These are phyloP conservation scores for Rhynchospora tenuis DNA, from an alignment of 176 grass and related monocot species.

Conservation along the genomic window DNA sequence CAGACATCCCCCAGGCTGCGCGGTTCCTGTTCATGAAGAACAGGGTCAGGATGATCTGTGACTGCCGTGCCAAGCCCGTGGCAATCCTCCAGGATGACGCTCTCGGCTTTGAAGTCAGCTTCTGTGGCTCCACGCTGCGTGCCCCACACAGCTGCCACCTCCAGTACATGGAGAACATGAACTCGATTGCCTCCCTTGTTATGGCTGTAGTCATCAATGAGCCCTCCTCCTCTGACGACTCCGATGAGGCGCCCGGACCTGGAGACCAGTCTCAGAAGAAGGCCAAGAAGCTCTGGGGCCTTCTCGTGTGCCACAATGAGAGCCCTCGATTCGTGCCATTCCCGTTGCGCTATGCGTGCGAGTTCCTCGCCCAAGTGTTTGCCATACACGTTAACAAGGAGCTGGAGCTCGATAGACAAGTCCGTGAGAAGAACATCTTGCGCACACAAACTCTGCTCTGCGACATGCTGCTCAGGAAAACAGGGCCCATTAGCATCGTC, in stretches of 20 bases:
- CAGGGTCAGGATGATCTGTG: slow-evolving; percentile 93
- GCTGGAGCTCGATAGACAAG: slow-evolving; percentile 76
- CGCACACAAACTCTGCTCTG: slow-evolving; percentile 75
- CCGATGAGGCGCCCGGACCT: not conserved
- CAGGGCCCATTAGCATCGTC: slow-evolving; percentile 67
- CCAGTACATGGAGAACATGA: slow-evolving; percentile 99
- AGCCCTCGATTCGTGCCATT: slow-evolving; percentile 85
- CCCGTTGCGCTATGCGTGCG: slow-evolving; percentile 89
- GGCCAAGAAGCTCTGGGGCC: slow-evolving; percentile 73
- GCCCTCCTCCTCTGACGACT: not conserved
- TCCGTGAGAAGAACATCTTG: slow-evolving; percentile 82
- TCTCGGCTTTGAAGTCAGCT: slow-evolving; percentile 55
- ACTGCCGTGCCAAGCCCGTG: slow-evolving; percentile 61
- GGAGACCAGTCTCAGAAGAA: slow-evolving; percentile 33
- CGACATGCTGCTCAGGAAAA: slow-evolving; percentile 74
- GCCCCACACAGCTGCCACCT: slow-evolving; percentile 85
- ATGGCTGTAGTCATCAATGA: slow-evolving; percentile 89
- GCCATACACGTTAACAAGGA: slow-evolving; percentile 94
- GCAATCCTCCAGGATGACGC: slow-evolving; percentile 60
- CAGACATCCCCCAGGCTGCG: slow-evolving; percentile 88
- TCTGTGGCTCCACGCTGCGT: slow-evolving; percentile 81
- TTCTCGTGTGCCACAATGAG: slow-evolving; percentile 85
- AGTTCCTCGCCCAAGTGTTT: slow-evolving; percentile 89
- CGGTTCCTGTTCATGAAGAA: slow-evolving; percentile 96
- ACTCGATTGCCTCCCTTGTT: slow-evolving; percentile 80